Conservation (phyloP, 164 flowering plant genomes). For the Aristolochia californica region DNA sequence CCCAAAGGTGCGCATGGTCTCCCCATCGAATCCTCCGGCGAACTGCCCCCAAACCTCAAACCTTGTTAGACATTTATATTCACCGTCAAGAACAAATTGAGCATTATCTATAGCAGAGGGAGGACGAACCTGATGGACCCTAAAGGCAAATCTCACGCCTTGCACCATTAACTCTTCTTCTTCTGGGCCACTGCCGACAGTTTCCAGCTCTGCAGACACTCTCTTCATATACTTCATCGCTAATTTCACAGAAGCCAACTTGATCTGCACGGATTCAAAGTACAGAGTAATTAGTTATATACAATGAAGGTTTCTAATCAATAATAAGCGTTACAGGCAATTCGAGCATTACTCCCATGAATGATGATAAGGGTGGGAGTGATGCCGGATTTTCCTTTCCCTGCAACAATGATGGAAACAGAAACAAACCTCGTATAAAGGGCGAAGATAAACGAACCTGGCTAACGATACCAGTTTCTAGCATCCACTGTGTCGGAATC, state of each 20-base stretch:
- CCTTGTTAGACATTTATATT: not conserved
- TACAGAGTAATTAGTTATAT: too few species aligned
- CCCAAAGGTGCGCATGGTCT: constrained; percentile 89
- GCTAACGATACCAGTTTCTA: constrained; percentile 64
- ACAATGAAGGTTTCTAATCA: too few species aligned
- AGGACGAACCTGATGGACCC: constrained; percentile 85
- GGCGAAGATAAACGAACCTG: constrained; percentile 39
- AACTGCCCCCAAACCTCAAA: constrained; percentile 32
- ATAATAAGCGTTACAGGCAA: too few species aligned
- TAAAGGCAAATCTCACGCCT: constrained; percentile 85
- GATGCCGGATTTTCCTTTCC: too few species aligned
- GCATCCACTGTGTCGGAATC: constrained; percentile 90
- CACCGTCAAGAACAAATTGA: not conserved
- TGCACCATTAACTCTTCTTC: constrained; percentile 90
- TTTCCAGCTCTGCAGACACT: constrained; percentile 77
- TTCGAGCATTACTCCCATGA: too few species aligned
- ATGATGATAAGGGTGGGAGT: too few species aligned
- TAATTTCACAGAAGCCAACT: constrained; percentile 83
- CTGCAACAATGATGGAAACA: too few species aligned
- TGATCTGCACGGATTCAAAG: constrained; percentile 41
- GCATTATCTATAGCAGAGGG: not conserved
- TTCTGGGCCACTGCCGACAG: constrained; percentile 56
- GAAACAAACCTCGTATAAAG: not conserved
- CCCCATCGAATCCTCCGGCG: constrained; percentile 95
- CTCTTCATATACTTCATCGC: constrained; percentile 90